Base-by-base conservation (phyloP, 129 eudicot species). In the Tagetes patula region DNA sequence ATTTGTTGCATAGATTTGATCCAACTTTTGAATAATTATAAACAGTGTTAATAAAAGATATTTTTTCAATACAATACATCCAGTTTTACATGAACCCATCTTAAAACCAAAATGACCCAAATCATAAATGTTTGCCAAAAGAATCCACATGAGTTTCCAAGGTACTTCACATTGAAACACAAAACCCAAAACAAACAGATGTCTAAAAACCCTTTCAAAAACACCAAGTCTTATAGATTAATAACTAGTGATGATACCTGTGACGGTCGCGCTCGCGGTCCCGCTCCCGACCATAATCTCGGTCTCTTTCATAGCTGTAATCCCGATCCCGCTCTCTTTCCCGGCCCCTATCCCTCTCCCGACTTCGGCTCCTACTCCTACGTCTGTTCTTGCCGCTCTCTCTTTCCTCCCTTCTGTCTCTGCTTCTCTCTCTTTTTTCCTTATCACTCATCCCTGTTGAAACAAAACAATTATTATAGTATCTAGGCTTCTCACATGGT, bases 381-480 rank as follows among this genome's bases (percentile, higher is more conserved):
- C 80, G 85, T 65, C 92, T 80, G 27, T 37, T 30, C 46, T 58
- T 69, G 77, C 82, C 70, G 38, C 75, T 79, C 20, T 66, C 87
- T n/a, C 86, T 74, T 12, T 81, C 87, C 66, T 87, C 96, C 38
- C 82, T 67, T 54, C 87, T 61, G 63, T 84, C 96, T 75, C 91
- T 81, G 80, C 91, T 84, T 70, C 88, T 83, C 48, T 87, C 96
- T 72, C 87, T 83, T 72, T 76, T 74, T n/a, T 85, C 98, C 79
- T 82, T 79, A 11, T 88, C 94, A 80, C 87, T 82, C 75, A 63
- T 79, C 54, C 87, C 90, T 84, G 80, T 72, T 27, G 77, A 72
- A 68, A 48, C 12, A 48, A 20, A 54, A 54, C 33, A 54, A 54
- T 6, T 5, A 6, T 20, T 54, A 27, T 14, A 14, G 20, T 54